phyloP scores from a whole-genome alignment of 148 eudicot species.

The Selenicereus undatus region DNA sequence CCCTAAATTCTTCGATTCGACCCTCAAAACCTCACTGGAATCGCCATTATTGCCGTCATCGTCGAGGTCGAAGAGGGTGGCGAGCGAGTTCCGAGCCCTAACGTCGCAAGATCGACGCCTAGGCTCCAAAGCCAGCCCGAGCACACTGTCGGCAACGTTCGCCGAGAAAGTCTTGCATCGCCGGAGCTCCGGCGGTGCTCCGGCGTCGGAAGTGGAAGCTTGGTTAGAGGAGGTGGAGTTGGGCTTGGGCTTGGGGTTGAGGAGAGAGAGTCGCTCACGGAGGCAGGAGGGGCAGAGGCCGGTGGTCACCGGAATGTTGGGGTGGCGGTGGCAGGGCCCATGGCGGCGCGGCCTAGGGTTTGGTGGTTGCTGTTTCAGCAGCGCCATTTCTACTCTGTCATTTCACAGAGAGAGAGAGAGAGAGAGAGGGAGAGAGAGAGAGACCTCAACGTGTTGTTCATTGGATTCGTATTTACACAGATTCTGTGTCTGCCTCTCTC shows the following conservation, averaged over 20 bases:
- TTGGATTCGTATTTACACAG: constrained; percentile 22
- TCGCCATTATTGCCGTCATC: constrained; percentile 37
- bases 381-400: constrained; percentile 25
- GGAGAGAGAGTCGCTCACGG: constrained; percentile 78
- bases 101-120: constrained; percentile 80
- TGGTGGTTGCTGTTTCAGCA: constrained; percentile 19
- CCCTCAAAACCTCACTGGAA: constrained; percentile 1
- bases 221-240: constrained; percentile 24
- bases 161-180: constrained; percentile 61
- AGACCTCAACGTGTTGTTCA: constrained; percentile 9
- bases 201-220: constrained; percentile 12
- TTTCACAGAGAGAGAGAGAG: constrained; percentile 7
- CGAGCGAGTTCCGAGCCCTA: constrained; percentile 41
- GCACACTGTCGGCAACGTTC: constrained; percentile 30
- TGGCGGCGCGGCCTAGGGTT: constrained; percentile 53
- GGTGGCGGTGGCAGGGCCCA: constrained; percentile 66
- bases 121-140: constrained; percentile 31
- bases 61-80: constrained; percentile 45
- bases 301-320: constrained; percentile 55
- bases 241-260: constrained; percentile 30
- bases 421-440: background rate
- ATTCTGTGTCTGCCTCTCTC: background rate
- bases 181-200: constrained; percentile 52
- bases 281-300: constrained; percentile 74
- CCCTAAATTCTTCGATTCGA: constrained; percentile 57